Conservation (phyloP, 306 rosid species). For the Cyamopsis tetragonoloba region DNA sequence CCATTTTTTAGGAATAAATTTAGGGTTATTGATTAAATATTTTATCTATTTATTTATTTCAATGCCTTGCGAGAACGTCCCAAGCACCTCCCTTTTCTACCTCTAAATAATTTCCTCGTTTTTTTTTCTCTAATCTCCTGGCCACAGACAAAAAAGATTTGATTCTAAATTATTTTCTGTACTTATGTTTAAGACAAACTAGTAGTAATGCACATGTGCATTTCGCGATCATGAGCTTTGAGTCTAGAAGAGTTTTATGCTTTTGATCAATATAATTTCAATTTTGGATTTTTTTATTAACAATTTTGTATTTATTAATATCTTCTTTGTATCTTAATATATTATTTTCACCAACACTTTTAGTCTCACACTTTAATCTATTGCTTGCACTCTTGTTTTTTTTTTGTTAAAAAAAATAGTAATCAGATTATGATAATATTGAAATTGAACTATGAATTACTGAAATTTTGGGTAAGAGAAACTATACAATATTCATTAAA, state of each 20-base stretch:
- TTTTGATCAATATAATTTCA: neutral
- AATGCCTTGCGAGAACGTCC: slow-evolving; percentile 7
- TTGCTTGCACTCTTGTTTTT: neutral
- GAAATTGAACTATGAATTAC: neutral
- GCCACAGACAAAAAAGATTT: slow-evolving; percentile 13
- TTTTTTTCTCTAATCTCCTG: neutral
- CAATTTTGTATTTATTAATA: slow-evolving; percentile 11
- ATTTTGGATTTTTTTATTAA: too few species aligned
- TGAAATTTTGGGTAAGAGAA: neutral
- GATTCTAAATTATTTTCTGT: slow-evolving; percentile 12
- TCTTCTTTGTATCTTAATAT: neutral
- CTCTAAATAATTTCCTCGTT: neutral
- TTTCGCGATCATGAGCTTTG: neutral
- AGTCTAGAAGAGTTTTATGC: neutral
- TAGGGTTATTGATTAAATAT: neutral
- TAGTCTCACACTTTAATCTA: neutral
- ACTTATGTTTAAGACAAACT: neutral
- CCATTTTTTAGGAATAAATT: neutral
- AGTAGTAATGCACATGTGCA: slow-evolving; percentile 21
- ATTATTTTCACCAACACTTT: neutral
- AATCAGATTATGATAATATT: neutral
- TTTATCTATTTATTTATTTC: neutral
- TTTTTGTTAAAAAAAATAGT: neutral
- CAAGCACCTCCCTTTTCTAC: slow-evolving; percentile 11
- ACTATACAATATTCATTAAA: neutral